phyloP scores from a whole-genome alignment of 1,284 basidiomycete species.

The Ustilago bromivora region DNA sequence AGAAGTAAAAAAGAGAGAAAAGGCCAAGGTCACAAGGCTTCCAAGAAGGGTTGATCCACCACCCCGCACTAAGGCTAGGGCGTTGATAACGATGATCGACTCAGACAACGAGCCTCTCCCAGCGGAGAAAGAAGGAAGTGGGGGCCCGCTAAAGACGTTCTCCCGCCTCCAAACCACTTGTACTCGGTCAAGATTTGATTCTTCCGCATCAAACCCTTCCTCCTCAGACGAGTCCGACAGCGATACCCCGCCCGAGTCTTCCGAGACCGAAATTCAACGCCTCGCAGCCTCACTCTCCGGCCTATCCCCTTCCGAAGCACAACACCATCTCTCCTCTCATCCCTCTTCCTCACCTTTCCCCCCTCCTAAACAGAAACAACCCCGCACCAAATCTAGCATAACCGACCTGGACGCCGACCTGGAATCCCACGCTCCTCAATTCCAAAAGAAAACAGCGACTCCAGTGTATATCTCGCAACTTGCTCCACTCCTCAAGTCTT shows the following conservation, averaged over 20 bases:
- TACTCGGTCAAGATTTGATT: slow-evolving; percentile 5
- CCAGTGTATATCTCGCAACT: slow-evolving; percentile 71
- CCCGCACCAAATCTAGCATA: background rate
- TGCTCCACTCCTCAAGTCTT: slow-evolving; percentile 62
- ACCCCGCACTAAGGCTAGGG: background rate
- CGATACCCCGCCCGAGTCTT: background rate
- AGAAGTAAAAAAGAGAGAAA: background rate
- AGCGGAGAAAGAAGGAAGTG: background rate
- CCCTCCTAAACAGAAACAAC: background rate
- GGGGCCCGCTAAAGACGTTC: slow-evolving; percentile 24
- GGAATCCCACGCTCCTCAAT: slow-evolving; percentile 41
- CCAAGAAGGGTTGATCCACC: slow-evolving; percentile 19
- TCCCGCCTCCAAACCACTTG: background rate
- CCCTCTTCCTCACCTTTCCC: background rate
- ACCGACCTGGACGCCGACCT: slow-evolving; percentile 16
- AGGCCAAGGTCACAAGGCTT: slow-evolving; percentile 16
- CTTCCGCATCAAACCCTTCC: slow-evolving; percentile 25
- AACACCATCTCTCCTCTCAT: background rate
- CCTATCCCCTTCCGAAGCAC: slow-evolving; percentile 17
- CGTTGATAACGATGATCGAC: slow-evolving; percentile 43
- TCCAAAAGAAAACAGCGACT: slow-evolving; percentile 46
- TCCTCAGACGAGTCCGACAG: slow-evolving; percentile 18
- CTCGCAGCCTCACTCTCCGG: slow-evolving; percentile 38
- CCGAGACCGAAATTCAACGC: slow-evolving; percentile 29
- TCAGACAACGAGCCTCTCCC: slow-evolving; percentile 15